Evolutionary conservation across 2,329 filamentous ascomycete genomes (phyloP).

Genomic region (Colletotrichum spinosum): DNA sequence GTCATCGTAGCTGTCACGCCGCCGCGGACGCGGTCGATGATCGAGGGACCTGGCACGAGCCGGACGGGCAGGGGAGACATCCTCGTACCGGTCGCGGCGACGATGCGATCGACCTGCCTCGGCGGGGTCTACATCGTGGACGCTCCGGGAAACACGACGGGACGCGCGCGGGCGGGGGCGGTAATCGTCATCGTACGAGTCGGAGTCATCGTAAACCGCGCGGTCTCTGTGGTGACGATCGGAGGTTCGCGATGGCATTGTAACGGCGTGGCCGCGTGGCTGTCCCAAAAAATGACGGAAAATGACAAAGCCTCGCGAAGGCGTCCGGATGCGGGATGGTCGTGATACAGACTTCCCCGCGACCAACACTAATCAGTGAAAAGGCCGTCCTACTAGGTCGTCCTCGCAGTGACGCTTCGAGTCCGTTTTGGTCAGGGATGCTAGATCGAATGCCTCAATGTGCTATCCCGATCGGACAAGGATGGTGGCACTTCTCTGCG

Average conservation of each 20-base stretch:
- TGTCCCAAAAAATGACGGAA: neutral
- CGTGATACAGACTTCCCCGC: no score
- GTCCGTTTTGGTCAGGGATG: neutral
- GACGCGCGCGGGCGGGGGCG: conserved; percentile 13
- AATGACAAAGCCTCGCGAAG: neutral
- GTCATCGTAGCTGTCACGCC: conserved; percentile 15
- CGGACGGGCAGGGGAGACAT: conserved; percentile 11
- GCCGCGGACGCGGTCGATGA: conserved; percentile 15
- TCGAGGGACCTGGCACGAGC: conserved; percentile 27
- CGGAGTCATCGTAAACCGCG: conserved; percentile 21
- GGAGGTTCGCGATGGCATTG: conserved; percentile 29
- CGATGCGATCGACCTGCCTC: conserved; percentile 12
- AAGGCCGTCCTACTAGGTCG: conserved; percentile 6
- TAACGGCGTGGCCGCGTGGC: neutral
- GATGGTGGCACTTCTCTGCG: conserved; percentile 1
- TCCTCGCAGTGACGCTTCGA: conserved; percentile 20
- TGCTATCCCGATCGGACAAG: no score
- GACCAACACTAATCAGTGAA: neutral
- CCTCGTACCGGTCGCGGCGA: conserved; percentile 13
- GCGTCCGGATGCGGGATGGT: conserved; percentile 15
- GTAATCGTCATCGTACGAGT: conserved; percentile 26
- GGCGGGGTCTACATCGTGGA: conserved; percentile 19
- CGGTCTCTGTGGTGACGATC: conserved; percentile 17
- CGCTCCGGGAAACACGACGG: conserved; percentile 21
- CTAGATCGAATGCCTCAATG: no score